Evolutionary conservation across 345 rosid genomes (phyloP).

Genomic region (Citrus sp.): DNA sequence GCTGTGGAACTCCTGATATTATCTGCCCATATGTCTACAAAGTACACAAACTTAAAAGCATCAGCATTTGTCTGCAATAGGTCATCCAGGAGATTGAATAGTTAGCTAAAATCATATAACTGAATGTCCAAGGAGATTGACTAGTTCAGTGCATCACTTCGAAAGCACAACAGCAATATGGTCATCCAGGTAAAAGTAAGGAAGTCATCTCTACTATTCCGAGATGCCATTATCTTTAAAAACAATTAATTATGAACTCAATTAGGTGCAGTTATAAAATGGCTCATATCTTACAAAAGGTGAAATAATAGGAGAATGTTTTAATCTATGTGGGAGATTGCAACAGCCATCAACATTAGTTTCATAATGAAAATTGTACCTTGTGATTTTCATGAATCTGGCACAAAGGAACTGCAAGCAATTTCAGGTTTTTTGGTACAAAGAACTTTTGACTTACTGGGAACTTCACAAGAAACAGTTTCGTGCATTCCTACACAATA

Average conservation of each 20-base stretch:
- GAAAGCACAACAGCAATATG: not conserved
- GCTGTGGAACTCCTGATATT: conserved; percentile 72
- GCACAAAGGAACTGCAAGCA: conserved; percentile 83
- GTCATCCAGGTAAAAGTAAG: not conserved
- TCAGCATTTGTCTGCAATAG: not conserved
- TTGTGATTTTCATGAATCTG: conserved; percentile 69
- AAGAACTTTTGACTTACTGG: conserved; percentile 55
- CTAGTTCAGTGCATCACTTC: not conserved
- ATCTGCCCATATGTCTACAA: conserved; percentile 73
- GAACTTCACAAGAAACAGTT: conserved; percentile 69
- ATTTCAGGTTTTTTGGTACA: conserved; percentile 72
- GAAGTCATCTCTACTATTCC: not conserved
- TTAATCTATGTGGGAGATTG: not conserved
- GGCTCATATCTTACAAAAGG: not conserved
- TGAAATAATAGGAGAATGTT: not conserved
- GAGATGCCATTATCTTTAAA: not conserved
- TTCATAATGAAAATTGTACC: conserved; percentile 29
- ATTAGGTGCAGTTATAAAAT: not conserved
- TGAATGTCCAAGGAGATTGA: not conserved
- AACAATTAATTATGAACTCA: not conserved
- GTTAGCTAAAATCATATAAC: too few species aligned
- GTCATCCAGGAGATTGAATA: not conserved
- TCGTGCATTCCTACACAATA: conserved; percentile 62
- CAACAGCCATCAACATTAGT: not conserved
- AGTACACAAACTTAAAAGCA: not conserved